Percentiles rank a stretch among this genome's conserved stretches.
Evolutionary conservation across 2,329 filamentous ascomycete genomes (phyloP).

Genomic region (Epichloe gansuensis): DNA sequence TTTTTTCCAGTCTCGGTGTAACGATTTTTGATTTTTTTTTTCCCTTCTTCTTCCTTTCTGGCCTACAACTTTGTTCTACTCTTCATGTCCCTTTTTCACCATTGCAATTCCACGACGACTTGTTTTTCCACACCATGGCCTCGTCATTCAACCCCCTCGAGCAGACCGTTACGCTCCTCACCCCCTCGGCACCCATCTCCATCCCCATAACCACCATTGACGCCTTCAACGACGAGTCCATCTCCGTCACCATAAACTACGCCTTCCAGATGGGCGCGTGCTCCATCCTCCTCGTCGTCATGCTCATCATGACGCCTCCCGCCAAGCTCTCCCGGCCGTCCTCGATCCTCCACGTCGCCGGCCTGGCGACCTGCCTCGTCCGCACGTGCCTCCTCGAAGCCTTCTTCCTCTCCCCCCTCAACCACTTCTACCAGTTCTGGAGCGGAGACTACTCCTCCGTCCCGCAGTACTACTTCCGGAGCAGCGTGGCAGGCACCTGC

Average conservation of each 20-base stretch:
- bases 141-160: slow-evolving; percentile 20
- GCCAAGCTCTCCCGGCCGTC: slow-evolving; percentile 51
- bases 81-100: not conserved
- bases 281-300: slow-evolving; percentile 48
- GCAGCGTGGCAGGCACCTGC: slow-evolving; percentile 26
- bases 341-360: slow-evolving; percentile 51
- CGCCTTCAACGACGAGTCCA: slow-evolving; percentile 17
- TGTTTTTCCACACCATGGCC: not conserved
- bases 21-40: not conserved
- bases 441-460: slow-evolving; percentile 41
- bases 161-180: slow-evolving; percentile 24
- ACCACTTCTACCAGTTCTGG: slow-evolving; percentile 48
- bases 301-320: slow-evolving; percentile 53
- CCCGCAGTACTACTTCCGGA: slow-evolving; percentile 20
- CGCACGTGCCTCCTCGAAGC: slow-evolving; percentile 44
- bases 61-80: not conserved
- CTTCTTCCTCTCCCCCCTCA: slow-evolving; percentile 48
- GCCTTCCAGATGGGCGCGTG: slow-evolving; percentile 58
- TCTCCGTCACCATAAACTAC: slow-evolving; percentile 45
- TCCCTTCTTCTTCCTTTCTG: not conserved
- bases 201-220: slow-evolving; percentile 23
- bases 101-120: not conserved
- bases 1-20: not conserved
- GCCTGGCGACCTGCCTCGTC: slow-evolving; percentile 46
- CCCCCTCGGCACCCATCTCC: slow-evolving; percentile 14